Percentiles rank a stretch among this genome's conserved stretches.
phyloP scores from a whole-genome alignment of 306 rosid species.

The Morella rubra region DNA sequence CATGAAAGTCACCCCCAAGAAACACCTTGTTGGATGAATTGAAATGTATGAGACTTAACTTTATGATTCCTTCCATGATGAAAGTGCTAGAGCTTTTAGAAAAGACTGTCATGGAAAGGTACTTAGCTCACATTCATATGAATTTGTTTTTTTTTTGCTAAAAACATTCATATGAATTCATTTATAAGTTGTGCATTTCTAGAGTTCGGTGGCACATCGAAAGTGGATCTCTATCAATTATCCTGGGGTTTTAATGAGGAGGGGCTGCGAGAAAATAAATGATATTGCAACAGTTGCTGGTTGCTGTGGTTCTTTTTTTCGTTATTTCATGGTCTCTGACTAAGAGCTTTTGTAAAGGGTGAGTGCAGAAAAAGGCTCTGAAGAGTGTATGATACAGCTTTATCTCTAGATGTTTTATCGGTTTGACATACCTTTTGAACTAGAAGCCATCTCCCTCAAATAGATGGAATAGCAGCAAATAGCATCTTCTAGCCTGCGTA shows the following conservation, averaged over 20 bases:
- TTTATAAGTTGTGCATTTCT: background rate
- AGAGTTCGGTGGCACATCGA: background rate
- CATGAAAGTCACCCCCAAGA: background rate
- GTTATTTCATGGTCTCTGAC: background rate
- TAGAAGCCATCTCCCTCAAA: background rate
- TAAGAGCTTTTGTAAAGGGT: background rate
- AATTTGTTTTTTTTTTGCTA: too few relatives aligned
- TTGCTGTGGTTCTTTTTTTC: background rate
- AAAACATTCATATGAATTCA: background rate
- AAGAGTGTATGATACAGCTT: background rate
- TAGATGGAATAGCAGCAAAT: too few relatives aligned
- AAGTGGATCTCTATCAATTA: background rate
- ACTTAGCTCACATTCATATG: background rate
- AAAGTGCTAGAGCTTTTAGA: background rate
- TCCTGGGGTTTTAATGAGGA: background rate
- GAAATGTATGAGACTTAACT: background rate
- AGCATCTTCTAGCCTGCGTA: too few relatives aligned
- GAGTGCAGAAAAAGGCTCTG: background rate
- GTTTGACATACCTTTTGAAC: background rate
- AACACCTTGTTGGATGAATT: background rate
- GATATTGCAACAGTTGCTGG: background rate
- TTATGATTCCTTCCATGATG: background rate
- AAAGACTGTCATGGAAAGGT: background rate
- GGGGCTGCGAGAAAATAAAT: background rate
- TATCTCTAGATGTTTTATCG: background rate